phyloP scores from a whole-genome alignment of 2,329 filamentous ascomycete genomes.

The Penicillium nordicum region DNA sequence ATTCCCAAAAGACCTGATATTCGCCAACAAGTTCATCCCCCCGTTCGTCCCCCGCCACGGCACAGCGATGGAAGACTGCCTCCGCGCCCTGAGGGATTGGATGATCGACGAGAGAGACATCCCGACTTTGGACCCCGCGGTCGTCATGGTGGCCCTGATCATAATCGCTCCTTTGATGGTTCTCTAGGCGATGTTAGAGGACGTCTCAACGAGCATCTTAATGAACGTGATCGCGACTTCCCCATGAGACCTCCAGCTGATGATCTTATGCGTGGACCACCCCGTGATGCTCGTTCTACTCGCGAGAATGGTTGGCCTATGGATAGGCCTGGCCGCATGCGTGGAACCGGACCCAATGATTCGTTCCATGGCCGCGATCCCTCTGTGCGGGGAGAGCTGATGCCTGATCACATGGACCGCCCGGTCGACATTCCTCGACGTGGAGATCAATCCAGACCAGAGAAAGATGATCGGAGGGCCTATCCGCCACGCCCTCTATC shows the following conservation, averaged over 20 bases:
- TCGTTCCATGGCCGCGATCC: slow-evolving; percentile 28
- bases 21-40: slow-evolving; percentile 37
- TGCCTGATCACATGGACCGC: slow-evolving; percentile 33
- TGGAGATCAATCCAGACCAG: slow-evolving; percentile 26
- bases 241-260: slow-evolving; percentile 33
- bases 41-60: slow-evolving; percentile 35
- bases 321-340: slow-evolving; percentile 36
- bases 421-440: slow-evolving; percentile 29
- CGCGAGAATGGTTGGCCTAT: slow-evolving; percentile 38
- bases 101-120: slow-evolving; percentile 40
- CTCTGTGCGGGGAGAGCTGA: slow-evolving; percentile 35
- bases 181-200: slow-evolving; percentile 30
- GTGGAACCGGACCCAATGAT: slow-evolving; percentile 28
- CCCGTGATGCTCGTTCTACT: slow-evolving; percentile 33
- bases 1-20: slow-evolving; percentile 40
- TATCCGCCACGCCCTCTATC: slow-evolving; percentile 26
- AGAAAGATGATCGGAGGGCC: slow-evolving; percentile 35
- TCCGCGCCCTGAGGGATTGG: slow-evolving; percentile 38
- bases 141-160: slow-evolving; percentile 39
- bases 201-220: slow-evolving; percentile 33
- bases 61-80: slow-evolving; percentile 38
- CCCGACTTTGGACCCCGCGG: slow-evolving; percentile 35
- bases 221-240: slow-evolving; percentile 38
- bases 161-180: slow-evolving; percentile 37
- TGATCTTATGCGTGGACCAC: slow-evolving; percentile 38